phyloP scores from a whole-genome alignment of 1,284 basidiomycete genomes.

The Bondarzewia mesenterica region DNA sequence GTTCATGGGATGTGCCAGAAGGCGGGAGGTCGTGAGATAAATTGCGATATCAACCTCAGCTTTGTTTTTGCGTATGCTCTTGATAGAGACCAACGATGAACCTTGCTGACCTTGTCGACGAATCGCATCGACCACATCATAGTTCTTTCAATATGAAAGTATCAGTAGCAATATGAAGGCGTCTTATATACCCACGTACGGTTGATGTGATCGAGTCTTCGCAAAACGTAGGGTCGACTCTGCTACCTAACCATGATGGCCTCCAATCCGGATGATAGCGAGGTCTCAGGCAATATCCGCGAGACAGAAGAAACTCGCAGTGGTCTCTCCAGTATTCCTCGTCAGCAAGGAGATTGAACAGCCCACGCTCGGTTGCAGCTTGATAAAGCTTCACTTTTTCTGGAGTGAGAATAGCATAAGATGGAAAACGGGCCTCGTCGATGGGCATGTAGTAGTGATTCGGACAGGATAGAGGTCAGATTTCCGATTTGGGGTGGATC shows the following conservation, averaged over 20 bases:
- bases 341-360: neutral
- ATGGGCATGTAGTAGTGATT: neutral
- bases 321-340: neutral
- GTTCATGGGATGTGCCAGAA: slow-evolving; percentile 15
- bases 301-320: neutral
- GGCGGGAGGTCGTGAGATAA: slow-evolving; percentile 10
- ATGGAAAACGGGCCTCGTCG: neutral
- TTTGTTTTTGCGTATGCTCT: slow-evolving; percentile 9
- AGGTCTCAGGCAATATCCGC: slow-evolving; percentile 16
- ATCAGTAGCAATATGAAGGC: neutral
- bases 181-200: slow-evolving; percentile 2
- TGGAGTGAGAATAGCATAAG: neutral
- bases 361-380: neutral
- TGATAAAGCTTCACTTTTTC: neutral
- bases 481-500: neutral
- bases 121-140: slow-evolving; percentile 18
- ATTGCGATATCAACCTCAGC: slow-evolving; percentile 15
- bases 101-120: neutral
- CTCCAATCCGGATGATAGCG: slow-evolving; percentile 15
- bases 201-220: slow-evolving; percentile 11
- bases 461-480: neutral
- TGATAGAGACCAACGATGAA: slow-evolving; percentile 13
- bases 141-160: neutral
- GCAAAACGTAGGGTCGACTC: slow-evolving; percentile 4
- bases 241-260: slow-evolving; percentile 14